Evolutionary conservation across 1,284 basidiomycete species (phyloP).

Genomic region (Microstroma glucosiphilum): DNA sequence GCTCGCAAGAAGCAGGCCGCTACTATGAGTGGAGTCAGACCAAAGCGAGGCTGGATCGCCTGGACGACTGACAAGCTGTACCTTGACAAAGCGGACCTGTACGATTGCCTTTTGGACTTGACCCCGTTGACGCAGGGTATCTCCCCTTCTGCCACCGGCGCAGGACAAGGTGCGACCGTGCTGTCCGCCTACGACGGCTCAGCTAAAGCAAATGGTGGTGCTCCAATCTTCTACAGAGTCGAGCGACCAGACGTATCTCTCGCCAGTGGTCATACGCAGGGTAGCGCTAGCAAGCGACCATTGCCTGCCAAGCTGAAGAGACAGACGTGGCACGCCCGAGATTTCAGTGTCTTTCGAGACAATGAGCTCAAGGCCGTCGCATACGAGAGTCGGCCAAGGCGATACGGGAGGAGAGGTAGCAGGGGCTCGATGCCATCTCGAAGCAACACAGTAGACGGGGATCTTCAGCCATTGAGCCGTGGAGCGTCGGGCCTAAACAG

Average conservation of each 20-base stretch:
- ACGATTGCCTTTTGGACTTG: conserved; percentile 35
- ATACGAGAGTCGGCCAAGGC: neutral
- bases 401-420: neutral
- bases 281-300: too few species aligned
- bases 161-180: neutral
- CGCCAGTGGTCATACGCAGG: conserved; percentile 1
- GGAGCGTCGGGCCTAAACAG: too few species aligned
- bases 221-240: conserved; percentile 11
- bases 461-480: too few species aligned
- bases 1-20: neutral
- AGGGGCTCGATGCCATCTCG: neutral
- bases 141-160: neutral
- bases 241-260: neutral
- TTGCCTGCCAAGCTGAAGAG: conserved; percentile 17
- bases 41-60: conserved; percentile 30
- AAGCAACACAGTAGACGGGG: too few species aligned
- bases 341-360: conserved; percentile 27
- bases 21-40: neutral
- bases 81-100: conserved; percentile 34
- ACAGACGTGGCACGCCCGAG: conserved; percentile 32
- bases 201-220: neutral
- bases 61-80: conserved; percentile 40
- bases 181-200: neutral
- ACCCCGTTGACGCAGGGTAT: conserved; percentile 17
- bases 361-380: conserved; percentile 21